phyloP scores from a whole-genome alignment of 768 basidiomycete species.

The Boletus subcaerulescens region DNA sequence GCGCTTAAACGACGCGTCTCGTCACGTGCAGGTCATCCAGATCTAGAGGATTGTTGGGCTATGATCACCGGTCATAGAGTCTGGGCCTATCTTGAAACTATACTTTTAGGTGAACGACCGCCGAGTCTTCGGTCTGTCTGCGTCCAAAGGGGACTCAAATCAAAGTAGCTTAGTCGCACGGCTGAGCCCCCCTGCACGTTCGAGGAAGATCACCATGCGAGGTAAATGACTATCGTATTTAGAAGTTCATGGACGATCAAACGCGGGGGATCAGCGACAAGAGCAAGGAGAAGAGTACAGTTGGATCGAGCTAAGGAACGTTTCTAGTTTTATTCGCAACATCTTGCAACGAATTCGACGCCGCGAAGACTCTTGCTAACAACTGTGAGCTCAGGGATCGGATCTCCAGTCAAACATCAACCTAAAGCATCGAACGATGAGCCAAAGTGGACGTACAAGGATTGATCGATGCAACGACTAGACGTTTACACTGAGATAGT shows the following conservation, averaged over 20 bases:
- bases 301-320: constrained; percentile 1
- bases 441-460: constrained; percentile 15
- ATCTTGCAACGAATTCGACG: neutral
- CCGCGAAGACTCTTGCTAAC: neutral
- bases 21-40: too few species aligned
- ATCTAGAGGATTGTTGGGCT: too few species aligned
- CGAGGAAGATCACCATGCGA: constrained; percentile 1
- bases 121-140: too few species aligned
- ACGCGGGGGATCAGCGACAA: neutral
- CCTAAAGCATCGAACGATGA: neutral
- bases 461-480: constrained; percentile 5
- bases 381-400: neutral
- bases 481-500: neutral
- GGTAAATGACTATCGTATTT: constrained; percentile 11
- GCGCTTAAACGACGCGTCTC: neutral
- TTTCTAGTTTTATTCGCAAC: constrained; percentile 4
- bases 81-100: too few species aligned
- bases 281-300: constrained; percentile 9
- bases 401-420: constrained; percentile 1
- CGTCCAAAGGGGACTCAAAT: too few species aligned
- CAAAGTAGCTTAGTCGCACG: too few species aligned
- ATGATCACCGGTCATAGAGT: too few species aligned
- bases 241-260: constrained; percentile 7
- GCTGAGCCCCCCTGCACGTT: too few species aligned
- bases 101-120: too few species aligned